Evolutionary conservation across 768 basidiomycete species (phyloP), one percentile per base, ranked within the genome.

Genomic region (Hypholoma sublateritium): DNA sequence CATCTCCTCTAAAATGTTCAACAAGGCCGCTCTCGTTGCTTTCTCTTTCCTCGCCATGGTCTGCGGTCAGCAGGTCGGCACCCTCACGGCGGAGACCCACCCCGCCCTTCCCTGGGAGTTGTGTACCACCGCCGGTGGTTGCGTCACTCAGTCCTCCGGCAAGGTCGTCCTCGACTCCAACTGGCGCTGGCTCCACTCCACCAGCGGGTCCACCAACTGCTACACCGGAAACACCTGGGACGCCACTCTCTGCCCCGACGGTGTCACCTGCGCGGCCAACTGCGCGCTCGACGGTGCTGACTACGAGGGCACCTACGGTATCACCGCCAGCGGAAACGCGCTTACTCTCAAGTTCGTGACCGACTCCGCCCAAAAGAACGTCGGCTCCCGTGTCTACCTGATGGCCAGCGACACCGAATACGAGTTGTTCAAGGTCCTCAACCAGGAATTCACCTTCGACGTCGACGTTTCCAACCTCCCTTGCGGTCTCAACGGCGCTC

Each of bases 391-490:
- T 46, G 69, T 76, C 57, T 85, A 84, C 74, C 76, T 85, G 66
- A 71, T 85, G 74, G 70, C 68, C 57, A 71, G 68, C 69, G 74
- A 76, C 53, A 68, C 70, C 60, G 60, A 67, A 37, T 85, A 85
- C 75, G 62, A 75, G 61, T 65, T 70, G 63, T 74, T 76, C 71
- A 70, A 74, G 62, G 68, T 82, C 59, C 67, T 76, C 56, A 83
- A 83, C 76, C 74, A 81, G 65, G 83, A 85, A 69, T 83, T 85
- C 73, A 77, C 80, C 54, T 84, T 85, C 72, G 81, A 82, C 69
- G 82, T 85, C 65, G 81, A 84, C 65, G 74, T 85, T 59, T 80
- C 81, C 60, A 73, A 81, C 65, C 76, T 85, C 51, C 77, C 77
- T 25, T 83, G 82, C 64, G 83, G 83, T 60, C 76, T 84, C 65